Evolutionary conservation across 805 yeast species (phyloP).

Genomic region (Blastobotrys attinorum): DNA sequence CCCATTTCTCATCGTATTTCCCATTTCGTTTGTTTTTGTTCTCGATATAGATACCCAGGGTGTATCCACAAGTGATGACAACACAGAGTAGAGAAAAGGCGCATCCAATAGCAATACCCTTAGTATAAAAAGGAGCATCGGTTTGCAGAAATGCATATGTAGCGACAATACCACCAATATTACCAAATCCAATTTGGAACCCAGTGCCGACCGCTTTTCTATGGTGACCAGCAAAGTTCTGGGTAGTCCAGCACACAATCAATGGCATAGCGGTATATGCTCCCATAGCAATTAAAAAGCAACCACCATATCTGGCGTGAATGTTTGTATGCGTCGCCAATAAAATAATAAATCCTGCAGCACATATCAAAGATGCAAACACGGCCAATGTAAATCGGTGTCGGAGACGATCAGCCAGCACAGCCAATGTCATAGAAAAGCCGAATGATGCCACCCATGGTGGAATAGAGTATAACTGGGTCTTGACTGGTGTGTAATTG

Average conservation of each 20-base stretch:
- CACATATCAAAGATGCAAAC: constrained; percentile 29
- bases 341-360: constrained; percentile 50
- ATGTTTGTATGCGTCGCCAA: constrained; percentile 32
- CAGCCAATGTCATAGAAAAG: constrained; percentile 52
- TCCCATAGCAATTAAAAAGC: constrained; percentile 53
- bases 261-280: constrained; percentile 60
- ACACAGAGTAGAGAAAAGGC: constrained; percentile 42
- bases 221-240: constrained; percentile 56
- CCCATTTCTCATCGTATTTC: constrained; percentile 20
- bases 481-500: constrained; percentile 62
- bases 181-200: constrained; percentile 63
- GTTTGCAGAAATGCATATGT: constrained; percentile 46
- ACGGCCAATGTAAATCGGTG: constrained; percentile 27
- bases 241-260: constrained; percentile 58
- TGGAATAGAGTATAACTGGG: constrained; percentile 75
- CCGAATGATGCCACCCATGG: constrained; percentile 81
- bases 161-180: constrained; percentile 64
- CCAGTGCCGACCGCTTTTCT: constrained; percentile 53
- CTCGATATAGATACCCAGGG: constrained; percentile 24
- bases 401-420: constrained; percentile 47
- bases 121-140: constrained; percentile 53
- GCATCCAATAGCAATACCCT: constrained; percentile 46
- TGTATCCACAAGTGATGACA: constrained; percentile 30
- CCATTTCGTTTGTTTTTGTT: constrained; percentile 23
- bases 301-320: constrained; percentile 51